These are phyloP conservation scores for Centella asiatica DNA, from an alignment of 129 eudicot species.

Conservation along the genomic window DNA sequence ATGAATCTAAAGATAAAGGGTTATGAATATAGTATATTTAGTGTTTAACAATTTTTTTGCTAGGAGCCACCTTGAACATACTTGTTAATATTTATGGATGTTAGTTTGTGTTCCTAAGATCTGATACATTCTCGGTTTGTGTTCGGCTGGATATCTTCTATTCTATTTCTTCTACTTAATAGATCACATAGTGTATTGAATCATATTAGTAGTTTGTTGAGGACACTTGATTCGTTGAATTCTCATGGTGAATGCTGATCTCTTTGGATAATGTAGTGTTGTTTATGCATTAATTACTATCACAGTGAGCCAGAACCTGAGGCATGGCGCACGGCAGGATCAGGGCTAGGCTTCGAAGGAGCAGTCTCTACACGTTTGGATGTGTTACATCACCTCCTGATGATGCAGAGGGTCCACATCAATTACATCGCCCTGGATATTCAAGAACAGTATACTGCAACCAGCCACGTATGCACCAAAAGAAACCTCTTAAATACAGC, in stretches of 20 bases:
- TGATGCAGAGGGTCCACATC: conserved; percentile 12
- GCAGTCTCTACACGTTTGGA: conserved; percentile 36
- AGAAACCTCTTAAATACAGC: conserved; percentile 46
- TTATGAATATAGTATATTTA: not conserved
- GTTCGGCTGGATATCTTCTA: not conserved
- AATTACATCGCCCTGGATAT: conserved; percentile 36
- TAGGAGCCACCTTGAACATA: not conserved
- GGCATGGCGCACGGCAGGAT: conserved; percentile 35
- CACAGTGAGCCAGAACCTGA: conserved; percentile 1
- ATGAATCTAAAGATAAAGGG: not conserved
- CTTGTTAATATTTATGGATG: not conserved
- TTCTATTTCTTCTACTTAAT: not conserved
- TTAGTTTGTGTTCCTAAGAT: not conserved
- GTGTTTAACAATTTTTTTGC: not conserved
- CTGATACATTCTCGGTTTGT: conserved; percentile 3
- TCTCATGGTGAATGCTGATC: not conserved
- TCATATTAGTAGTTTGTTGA: too few relatives aligned
- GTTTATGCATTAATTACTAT: too few relatives aligned
- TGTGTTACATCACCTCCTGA: conserved; percentile 14
- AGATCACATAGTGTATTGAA: not conserved
- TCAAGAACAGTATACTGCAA: conserved; percentile 49
- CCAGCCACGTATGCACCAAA: conserved; percentile 38
- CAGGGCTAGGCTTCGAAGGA: conserved; percentile 35
- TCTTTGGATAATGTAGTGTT: too few relatives aligned
- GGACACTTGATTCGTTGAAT: not conserved